Evolutionary conservation across 768 basidiomycete genomes (phyloP).

Genomic region (Lactarius sanguifluus): DNA sequence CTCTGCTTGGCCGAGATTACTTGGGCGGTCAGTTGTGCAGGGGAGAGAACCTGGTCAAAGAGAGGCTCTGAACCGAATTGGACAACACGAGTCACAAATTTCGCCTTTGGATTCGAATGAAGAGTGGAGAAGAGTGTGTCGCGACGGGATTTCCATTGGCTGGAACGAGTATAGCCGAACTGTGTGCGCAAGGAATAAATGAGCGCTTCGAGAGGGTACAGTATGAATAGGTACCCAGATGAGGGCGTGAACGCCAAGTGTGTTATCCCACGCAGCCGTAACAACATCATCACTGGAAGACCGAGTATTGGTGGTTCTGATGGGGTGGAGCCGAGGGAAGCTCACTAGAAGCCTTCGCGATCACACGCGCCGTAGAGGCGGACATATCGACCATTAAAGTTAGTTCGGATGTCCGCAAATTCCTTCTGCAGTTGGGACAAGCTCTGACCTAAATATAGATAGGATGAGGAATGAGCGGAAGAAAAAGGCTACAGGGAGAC

Average conservation of each 20-base stretch:
- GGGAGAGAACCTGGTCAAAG: conserved; percentile 54
- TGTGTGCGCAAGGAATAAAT: conserved; percentile 12
- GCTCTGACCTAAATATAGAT: conserved; percentile 52
- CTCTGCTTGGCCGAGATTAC: conserved; percentile 49
- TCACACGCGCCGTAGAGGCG: conserved; percentile 47
- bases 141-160: conserved; percentile 32
- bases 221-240: conserved; percentile 55
- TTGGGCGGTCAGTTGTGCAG: conserved; percentile 48
- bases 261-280: conserved; percentile 64
- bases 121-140: conserved; percentile 33
- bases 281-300: conserved; percentile 54
- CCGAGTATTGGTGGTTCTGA: background rate
- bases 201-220: background rate
- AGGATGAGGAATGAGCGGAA: background rate
- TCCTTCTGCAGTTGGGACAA: conserved; percentile 49
- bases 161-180: conserved; percentile 34
- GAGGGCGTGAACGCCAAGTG: conserved; percentile 66
- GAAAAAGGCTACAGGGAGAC: conserved; percentile 28
- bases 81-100: conserved; percentile 61
- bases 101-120: conserved; percentile 41
- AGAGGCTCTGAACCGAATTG: conserved; percentile 76
- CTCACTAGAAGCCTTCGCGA: conserved; percentile 41
- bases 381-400: conserved; percentile 64
- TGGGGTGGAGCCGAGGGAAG: background rate
- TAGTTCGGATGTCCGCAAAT: conserved; percentile 57